A percentile compares a stretch with the other conserved stretches of the same genome.
These are phyloP conservation scores for Pharus latifolius DNA, from an alignment of 176 grass and related monocot species.

Conservation along the genomic window DNA sequence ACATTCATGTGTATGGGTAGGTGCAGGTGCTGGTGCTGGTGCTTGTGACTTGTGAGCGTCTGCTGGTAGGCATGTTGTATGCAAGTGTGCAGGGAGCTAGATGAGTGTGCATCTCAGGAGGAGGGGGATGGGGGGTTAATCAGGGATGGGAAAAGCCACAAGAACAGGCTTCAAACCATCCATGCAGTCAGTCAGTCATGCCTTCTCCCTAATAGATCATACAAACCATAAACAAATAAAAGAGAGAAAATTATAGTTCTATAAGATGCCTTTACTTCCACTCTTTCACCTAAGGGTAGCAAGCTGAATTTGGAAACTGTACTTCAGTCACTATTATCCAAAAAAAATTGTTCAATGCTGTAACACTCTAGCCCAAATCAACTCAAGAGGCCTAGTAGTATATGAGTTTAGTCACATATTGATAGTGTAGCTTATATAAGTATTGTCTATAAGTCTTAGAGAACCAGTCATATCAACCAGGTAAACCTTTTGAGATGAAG, in stretches of 20 bases:
- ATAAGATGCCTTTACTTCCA: conserved; percentile 3
- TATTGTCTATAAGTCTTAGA: too few relatives aligned
- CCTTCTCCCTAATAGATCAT: background rate
- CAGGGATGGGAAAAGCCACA: background rate
- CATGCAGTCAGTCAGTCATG: background rate
- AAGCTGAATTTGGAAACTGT: background rate
- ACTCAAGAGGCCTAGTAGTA: too few relatives aligned
- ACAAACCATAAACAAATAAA: too few relatives aligned
- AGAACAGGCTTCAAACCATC: background rate
- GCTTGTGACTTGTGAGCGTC: background rate
- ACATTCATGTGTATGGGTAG: background rate
- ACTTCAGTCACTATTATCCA: background rate
- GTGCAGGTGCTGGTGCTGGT: background rate
- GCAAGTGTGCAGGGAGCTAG: background rate
- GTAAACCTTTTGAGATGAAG: too few relatives aligned
- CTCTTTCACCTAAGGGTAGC: background rate
- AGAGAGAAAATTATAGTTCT: background rate
- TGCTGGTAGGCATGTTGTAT: background rate
- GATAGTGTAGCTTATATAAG: too few relatives aligned
- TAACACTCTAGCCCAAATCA: too few relatives aligned
- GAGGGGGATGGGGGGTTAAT: background rate
- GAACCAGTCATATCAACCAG: too few relatives aligned
- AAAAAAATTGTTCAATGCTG: background rate
- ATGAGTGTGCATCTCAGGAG: background rate
- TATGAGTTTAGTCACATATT: too few relatives aligned